Conservation (phyloP, 257 asterid genomes). For the Solanum piurae region DNA sequence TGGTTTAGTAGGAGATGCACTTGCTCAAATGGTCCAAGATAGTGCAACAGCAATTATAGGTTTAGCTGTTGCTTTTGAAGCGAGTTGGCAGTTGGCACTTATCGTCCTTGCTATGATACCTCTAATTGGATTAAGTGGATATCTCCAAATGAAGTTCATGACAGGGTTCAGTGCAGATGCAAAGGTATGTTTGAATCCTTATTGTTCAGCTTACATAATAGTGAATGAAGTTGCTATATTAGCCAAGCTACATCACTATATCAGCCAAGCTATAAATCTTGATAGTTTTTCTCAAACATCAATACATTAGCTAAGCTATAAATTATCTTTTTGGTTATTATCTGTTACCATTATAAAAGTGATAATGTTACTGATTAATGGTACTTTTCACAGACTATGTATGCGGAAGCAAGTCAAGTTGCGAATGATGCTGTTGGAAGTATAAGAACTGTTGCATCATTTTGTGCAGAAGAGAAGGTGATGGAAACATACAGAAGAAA, state of each 20-base stretch:
- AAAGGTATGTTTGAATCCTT: constrained; percentile 26
- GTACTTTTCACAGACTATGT: neutral
- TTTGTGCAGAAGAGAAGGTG: constrained; percentile 1
- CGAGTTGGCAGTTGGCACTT: constrained; percentile 69
- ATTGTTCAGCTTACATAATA: neutral
- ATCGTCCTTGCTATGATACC: constrained; percentile 60
- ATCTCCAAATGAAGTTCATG: constrained; percentile 51
- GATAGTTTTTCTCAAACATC: neutral
- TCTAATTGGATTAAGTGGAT: constrained; percentile 55
- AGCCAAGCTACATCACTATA: neutral
- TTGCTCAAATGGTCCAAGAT: constrained; percentile 75
- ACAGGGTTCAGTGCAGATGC: constrained; percentile 80
- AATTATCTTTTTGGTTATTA: neutral
- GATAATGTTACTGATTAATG: neutral
- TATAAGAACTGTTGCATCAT: neutral
- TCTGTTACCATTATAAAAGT: neutral
- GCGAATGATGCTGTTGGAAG: neutral
- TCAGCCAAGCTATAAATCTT: neutral
- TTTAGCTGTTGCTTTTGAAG: constrained; percentile 47
- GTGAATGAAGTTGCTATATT: neutral
- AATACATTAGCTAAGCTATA: neutral
- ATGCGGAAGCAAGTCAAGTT: constrained; percentile 1
- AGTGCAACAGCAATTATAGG: constrained; percentile 49
- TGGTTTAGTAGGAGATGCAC: constrained; percentile 77
- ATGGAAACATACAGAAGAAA: neutral